Base-by-base conservation (phyloP, 257 asterid genomes). In the Leptodermis oblonga region DNA sequence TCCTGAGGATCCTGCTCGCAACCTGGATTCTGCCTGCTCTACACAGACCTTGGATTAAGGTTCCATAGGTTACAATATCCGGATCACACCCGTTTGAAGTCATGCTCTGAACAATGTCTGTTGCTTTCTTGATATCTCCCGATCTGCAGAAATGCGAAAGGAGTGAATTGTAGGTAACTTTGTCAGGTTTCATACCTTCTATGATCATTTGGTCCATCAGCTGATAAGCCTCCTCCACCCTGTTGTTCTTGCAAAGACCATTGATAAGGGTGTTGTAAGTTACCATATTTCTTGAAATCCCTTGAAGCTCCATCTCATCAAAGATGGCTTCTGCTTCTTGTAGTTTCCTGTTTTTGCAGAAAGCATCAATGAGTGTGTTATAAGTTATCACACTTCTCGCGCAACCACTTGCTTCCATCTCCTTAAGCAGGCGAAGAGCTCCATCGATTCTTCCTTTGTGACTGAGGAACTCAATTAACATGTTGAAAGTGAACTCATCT, bases 161-260 rank as follows among this genome's bases (percentile, higher is more conserved):
- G 71, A 93, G 72, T 37, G 97, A 87, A 66, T 93, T 93, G 74
- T 80, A 93, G 7, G 96, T 87, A 74, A 86, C 82, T 62, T 83
- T 90, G 73, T 93, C 96, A 15, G 97, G 96, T 71, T 78, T 87
- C 53, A 87, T 46, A 18, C 96, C 97, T 82, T 88, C 99, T 82
- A 85, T 82, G 65, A 90, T 81, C 97, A 93, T 87, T 78, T 87
- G 99, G 56, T 90, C 96, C 95, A 90, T 87, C 22, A 93, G 99
- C 82, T 86, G 83, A 77, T 88, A 76, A 26, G 99, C 97, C 17
- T 93, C 97, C 59, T 88, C 97, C 59, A 90, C 87, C 67, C 95
- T 81, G 74, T 70, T 78, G 72, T 79, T 74, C 82, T 87, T 90
- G n/a, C 90, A 83, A 23, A 93, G 92, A 37, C 99, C 97, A 56